Conservation (phyloP, 192 early-diverging fungal species). For the Coemansia sp. region DNA sequence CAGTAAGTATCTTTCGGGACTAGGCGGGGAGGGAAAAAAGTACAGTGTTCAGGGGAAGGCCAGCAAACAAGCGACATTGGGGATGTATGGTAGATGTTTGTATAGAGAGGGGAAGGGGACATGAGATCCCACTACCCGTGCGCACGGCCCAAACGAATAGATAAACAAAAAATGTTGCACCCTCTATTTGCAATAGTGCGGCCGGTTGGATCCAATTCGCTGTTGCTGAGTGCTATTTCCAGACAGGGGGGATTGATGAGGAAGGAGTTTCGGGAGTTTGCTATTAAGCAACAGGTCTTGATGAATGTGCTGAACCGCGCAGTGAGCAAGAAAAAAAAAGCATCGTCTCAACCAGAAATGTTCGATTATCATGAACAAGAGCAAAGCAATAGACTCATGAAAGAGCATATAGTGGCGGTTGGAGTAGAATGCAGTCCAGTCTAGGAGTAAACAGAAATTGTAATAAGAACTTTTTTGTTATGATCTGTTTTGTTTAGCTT, state of each 20-base stretch:
- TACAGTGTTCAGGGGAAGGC: background rate
- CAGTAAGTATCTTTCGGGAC: background rate
- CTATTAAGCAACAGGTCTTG: background rate
- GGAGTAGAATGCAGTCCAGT: background rate
- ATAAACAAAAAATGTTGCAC: background rate
- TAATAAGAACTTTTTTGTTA: background rate
- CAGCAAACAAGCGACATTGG: background rate
- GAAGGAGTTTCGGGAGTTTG: background rate
- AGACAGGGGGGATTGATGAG: background rate
- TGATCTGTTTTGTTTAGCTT: background rate
- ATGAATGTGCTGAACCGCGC: background rate
- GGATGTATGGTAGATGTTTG: background rate
- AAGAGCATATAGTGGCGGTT: background rate
- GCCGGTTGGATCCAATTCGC: background rate
- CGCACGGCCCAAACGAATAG: slow-evolving; percentile 1
- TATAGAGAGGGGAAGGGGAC: background rate
- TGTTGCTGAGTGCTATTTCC: background rate
- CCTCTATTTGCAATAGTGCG: background rate
- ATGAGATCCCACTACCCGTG: background rate
- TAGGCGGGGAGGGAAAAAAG: slow-evolving; percentile 4
- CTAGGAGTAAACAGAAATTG: background rate
- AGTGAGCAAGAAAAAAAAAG: background rate
- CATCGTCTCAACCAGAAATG: background rate
- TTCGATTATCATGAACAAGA: background rate
- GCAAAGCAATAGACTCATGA: background rate